phyloP scores from a whole-genome alignment of 2,329 filamentous ascomycete species.

The Didymella arachidicola region DNA sequence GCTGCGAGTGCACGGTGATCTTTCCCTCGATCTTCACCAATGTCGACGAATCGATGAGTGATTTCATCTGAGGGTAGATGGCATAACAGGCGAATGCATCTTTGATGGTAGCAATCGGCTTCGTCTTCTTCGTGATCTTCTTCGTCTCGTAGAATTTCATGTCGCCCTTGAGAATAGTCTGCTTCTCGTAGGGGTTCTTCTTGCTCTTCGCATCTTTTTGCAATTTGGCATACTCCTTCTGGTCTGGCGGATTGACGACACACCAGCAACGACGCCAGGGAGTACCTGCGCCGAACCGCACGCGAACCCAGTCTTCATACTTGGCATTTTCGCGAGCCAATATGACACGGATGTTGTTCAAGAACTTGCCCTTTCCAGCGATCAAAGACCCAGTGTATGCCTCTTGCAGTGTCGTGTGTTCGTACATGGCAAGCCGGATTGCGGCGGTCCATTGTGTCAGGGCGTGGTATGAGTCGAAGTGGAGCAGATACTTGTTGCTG shows the following conservation, averaged over 20 bases:
- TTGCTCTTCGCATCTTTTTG: constrained; percentile 81
- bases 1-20: constrained; percentile 83
- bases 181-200: constrained; percentile 82
- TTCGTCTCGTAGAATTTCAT: constrained; percentile 94
- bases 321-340: constrained; percentile 81
- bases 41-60: constrained; percentile 91
- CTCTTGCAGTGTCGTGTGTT: constrained; percentile 91
- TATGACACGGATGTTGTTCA: constrained; percentile 91
- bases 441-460: constrained; percentile 95
- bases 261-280: constrained; percentile 98
- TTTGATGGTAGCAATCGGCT: constrained; percentile 88
- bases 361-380: constrained; percentile 85
- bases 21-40: constrained; percentile 91
- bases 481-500: constrained; percentile 91
- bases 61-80: constrained; percentile 93
- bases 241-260: constrained; percentile 88
- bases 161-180: constrained; percentile 78
- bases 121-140: constrained; percentile 90
- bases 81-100: constrained; percentile 93
- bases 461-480: constrained; percentile 94
- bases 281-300: constrained; percentile 93
- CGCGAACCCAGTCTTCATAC: constrained; percentile 91
- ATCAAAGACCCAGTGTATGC: constrained; percentile 96
- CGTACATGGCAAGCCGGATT: constrained; percentile 92
- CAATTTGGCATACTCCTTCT: constrained; percentile 86